Percentiles rank a stretch among this genome's conserved stretches.
Evolutionary conservation across 148 eudicot genomes (phyloP).

Genomic region (Chenopodium formosanum): DNA sequence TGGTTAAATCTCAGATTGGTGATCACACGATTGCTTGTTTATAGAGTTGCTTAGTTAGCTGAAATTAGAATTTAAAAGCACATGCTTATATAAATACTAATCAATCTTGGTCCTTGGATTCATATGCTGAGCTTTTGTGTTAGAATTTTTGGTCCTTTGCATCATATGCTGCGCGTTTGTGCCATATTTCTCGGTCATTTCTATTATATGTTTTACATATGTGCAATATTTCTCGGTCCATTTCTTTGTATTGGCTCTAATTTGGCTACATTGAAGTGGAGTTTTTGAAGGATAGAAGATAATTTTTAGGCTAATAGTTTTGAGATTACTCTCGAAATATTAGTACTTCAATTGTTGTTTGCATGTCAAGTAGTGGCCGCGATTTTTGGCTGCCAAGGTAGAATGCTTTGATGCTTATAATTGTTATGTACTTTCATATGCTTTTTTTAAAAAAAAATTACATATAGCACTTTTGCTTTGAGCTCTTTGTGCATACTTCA

Average conservation of each 20-base stretch:
- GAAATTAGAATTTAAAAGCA: slow-evolving; percentile 7
- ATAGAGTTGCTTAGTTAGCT: slow-evolving; percentile 15
- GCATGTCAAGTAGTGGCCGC: background rate
- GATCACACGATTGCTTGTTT: slow-evolving; percentile 24
- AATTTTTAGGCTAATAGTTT: background rate
- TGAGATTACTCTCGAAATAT: background rate
- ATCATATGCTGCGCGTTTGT: slow-evolving; percentile 6
- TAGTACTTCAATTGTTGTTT: background rate
- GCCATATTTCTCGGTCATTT: background rate
- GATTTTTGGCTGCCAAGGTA: background rate
- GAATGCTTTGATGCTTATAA: background rate
- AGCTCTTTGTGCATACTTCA: slow-evolving; percentile 1
- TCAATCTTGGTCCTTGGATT: background rate
- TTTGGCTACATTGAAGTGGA: background rate
- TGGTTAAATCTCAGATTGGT: background rate
- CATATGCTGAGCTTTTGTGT: background rate
- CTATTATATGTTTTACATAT: no score
- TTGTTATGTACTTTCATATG: background rate
- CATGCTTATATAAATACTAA: background rate
- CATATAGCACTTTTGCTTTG: background rate
- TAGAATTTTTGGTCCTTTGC: background rate
- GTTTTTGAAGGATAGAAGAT: background rate
- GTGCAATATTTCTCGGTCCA: no score
- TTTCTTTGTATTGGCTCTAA: slow-evolving; percentile 4
- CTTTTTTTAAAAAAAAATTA: background rate